Evolutionary conservation across 2,329 filamentous ascomycete species (phyloP).

Genomic region (Fusarium sp.): DNA sequence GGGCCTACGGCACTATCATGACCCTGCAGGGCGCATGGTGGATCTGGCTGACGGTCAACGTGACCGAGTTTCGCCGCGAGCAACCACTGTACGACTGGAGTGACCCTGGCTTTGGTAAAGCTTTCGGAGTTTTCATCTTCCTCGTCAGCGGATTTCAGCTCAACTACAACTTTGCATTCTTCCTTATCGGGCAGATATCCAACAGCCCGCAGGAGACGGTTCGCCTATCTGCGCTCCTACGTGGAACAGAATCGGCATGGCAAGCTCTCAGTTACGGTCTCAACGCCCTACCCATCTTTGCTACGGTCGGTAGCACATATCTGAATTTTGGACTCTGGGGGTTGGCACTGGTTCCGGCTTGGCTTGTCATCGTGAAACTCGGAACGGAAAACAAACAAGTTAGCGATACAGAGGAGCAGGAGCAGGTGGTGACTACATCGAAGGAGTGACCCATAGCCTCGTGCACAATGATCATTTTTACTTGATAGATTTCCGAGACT

Average conservation of each 20-base stretch:
- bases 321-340: conserved; percentile 79
- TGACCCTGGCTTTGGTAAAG: conserved; percentile 72
- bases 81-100: conserved; percentile 76
- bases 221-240: conserved; percentile 73
- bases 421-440: no score
- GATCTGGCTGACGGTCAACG: conserved; percentile 77
- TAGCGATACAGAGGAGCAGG: neutral
- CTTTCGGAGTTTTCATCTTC: conserved; percentile 76
- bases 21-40: conserved; percentile 77
- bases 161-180: conserved; percentile 81
- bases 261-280: conserved; percentile 80
- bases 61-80: conserved; percentile 70
- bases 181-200: conserved; percentile 76
- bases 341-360: conserved; percentile 72
- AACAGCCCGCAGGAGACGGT: conserved; percentile 73
- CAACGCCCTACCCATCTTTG: conserved; percentile 72
- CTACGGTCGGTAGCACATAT: conserved; percentile 74
- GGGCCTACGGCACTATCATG: conserved; percentile 66
- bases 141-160: conserved; percentile 77
- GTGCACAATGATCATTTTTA: no score
- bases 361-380: conserved; percentile 64
- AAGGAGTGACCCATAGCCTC: no score
- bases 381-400: neutral
- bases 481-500: no score
- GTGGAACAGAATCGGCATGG: conserved; percentile 78